Evolutionary conservation across 2,329 filamentous ascomycete genomes (phyloP), one percentile per base, ranked within the genome.

Genomic region (Ophiostoma quercus): DNA sequence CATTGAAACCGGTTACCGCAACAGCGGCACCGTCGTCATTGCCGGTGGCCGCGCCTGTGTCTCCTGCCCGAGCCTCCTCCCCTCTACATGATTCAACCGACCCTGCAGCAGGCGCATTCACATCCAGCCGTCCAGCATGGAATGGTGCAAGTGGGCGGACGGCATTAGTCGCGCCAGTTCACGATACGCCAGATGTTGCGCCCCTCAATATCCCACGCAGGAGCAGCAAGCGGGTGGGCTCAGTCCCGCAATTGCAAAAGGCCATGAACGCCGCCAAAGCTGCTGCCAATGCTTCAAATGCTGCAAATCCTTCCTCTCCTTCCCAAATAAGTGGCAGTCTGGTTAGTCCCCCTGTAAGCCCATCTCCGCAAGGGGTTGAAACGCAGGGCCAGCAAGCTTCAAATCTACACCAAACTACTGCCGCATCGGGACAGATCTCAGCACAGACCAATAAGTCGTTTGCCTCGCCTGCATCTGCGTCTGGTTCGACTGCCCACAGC

Each of bases 101-200:
- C 74, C 78, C 75, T 73, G 80, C 75, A 14, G 80, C 75, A 1
- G 74, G 75, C 29, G 78, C 77, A 73, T 75, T 80, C 74, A 73
- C 77, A 74, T 72, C 78, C 34, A 80, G 76, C 68, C 81, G 83
- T 29, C 87, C 88, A 5, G 83, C 88, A 70, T 93, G 91, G 91
- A 89, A 88, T 74, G 90, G 90, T 22, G 87, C 88, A 51, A 92
- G 88, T 76, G 91, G 91, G 37, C 86, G 90, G 73, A 84, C 84
- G 60, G 82, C 85, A 47, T 82, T 92, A 70, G 84, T 91, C 43
- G 83, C 84, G 63, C 88, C 90, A 3, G 84, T 92, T 51, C 84
- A 82, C 75, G 89, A 92, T 76, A 85, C 86, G 47, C 80, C 80
- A 60, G 79, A 82, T 71, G 84, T 84, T 16, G 79, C 84, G 70